Percentiles rank a stretch among this genome's conserved stretches.
Conservation (phyloP, 306 rosid genomes). For the Sechiopsis laciniata region DNA sequence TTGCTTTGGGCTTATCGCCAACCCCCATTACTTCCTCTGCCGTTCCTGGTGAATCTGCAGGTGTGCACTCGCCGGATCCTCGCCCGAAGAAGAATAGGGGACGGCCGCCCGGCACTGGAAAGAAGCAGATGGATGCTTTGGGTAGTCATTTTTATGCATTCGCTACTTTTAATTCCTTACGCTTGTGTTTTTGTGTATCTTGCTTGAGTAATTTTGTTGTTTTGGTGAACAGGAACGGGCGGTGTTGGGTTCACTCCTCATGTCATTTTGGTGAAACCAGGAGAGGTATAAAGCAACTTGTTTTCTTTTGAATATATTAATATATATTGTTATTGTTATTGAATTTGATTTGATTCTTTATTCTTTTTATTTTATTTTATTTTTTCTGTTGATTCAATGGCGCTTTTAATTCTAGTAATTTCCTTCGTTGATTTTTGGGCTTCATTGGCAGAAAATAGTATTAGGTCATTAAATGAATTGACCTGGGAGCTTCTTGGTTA, state of each 20-base stretch:
- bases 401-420: neutral
- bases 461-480: neutral
- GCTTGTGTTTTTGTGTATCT: neutral
- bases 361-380: neutral
- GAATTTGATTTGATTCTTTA: constrained; percentile 3
- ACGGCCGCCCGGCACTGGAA: constrained; percentile 85
- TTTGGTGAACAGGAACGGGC: neutral
- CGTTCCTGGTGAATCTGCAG: constrained; percentile 45
- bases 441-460: neutral
- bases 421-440: neutral
- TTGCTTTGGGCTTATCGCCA: constrained; percentile 68
- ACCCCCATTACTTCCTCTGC: constrained; percentile 46
- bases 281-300: constrained; percentile 15
- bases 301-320: neutral
- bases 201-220: neutral
- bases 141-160: constrained; percentile 34
- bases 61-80: constrained; percentile 52
- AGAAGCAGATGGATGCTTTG: constrained; percentile 66
- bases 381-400: neutral
- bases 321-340: neutral
- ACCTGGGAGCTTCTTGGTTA: neutral
- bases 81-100: constrained; percentile 55
- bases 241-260: constrained; percentile 19
- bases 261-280: constrained; percentile 18
- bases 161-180: neutral